Base-by-base conservation (phyloP, 108 stramenopile species). In the Schizochytrium sp. region DNA sequence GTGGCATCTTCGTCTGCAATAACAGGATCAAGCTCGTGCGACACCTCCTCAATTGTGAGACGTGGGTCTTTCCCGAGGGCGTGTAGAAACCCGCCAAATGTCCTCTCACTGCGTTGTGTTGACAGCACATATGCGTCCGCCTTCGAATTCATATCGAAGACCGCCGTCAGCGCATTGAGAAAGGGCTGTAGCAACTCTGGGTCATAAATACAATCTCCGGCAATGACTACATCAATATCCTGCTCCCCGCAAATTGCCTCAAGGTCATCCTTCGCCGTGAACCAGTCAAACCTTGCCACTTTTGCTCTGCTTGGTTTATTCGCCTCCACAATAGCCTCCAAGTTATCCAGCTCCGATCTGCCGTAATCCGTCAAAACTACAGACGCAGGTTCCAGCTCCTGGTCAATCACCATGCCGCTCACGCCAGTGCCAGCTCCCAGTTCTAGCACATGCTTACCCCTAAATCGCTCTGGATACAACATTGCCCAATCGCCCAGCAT, bases 401-500 rank as follows among this genome's bases (percentile, higher is more conserved):
- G 10, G 8, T 53, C 57, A 5, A 69, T 46, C 45, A 17, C 47
- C 57, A 89, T 58, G 3, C 89, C 89, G 59, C 17, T 69, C 46
- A 87, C 19, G 3, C 89, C 89, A 5, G 76, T 89, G 58, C 89
- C 89, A 3, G 72, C 72, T 46, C 89, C 89, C 28, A 89, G 57
- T 47, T 89, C 89, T 13, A 89, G 10, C 3, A 89, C 58, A 47
- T 42, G 57, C 44, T 56, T 76, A 60, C 87, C 89, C 3, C 4
- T 10, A 55, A 89, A 64, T 5, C 7, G 7, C 4, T 46, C 7
- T 13, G 88, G 88, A 64, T 42, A 5, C 41, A 17, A 8, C 58
- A 64, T 38, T 38, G 61, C 61, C 15, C 10, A 88, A 38, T 61
- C 61, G 8, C 61, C 88, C 12, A 88, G 88, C 58, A 88, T 55